Percentiles rank a stretch among this genome's conserved stretches.
phyloP scores from a whole-genome alignment of 2,329 filamentous ascomycete species.

The Coniochaeta hoffmannii region DNA sequence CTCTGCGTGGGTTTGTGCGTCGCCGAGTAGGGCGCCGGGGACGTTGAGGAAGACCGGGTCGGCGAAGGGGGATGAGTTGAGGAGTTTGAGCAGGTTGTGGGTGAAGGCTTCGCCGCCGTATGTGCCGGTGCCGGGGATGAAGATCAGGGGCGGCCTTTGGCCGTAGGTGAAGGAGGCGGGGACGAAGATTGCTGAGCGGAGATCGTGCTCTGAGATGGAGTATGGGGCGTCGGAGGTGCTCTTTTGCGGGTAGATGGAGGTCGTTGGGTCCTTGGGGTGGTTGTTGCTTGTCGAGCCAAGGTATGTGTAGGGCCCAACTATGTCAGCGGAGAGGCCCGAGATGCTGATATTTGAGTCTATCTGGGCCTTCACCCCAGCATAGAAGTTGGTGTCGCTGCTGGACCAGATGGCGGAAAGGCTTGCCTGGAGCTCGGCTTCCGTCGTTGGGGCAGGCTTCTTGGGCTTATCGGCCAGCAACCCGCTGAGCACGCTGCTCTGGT shows the following conservation, averaged over 20 bases:
- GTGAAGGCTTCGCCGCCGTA: constrained; percentile 36
- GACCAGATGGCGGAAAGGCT: not conserved
- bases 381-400: constrained; percentile 1
- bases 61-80: constrained; percentile 30
- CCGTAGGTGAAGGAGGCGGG: constrained; percentile 39
- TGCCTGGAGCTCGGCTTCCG: not conserved
- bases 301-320: not conserved
- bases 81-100: constrained; percentile 40
- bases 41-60: constrained; percentile 51
- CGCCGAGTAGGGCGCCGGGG: constrained; percentile 34
- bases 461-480: not conserved
- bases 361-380: not conserved
- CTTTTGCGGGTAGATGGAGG: not conserved
- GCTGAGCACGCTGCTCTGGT: not conserved
- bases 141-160: constrained; percentile 36
- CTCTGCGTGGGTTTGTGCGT: constrained; percentile 44
- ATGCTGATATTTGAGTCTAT: not conserved
- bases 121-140: constrained; percentile 45
- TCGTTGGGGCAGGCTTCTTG: not conserved
- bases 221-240: constrained; percentile 37
- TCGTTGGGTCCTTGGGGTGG: not conserved
- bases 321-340: not conserved
- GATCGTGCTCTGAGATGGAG: constrained; percentile 32
- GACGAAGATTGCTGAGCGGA: constrained; percentile 46
- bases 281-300: not conserved